These are phyloP conservation scores for Tuber brumale DNA, from an alignment of 495 filamentous ascomycete genomes.

Conservation along the genomic window DNA sequence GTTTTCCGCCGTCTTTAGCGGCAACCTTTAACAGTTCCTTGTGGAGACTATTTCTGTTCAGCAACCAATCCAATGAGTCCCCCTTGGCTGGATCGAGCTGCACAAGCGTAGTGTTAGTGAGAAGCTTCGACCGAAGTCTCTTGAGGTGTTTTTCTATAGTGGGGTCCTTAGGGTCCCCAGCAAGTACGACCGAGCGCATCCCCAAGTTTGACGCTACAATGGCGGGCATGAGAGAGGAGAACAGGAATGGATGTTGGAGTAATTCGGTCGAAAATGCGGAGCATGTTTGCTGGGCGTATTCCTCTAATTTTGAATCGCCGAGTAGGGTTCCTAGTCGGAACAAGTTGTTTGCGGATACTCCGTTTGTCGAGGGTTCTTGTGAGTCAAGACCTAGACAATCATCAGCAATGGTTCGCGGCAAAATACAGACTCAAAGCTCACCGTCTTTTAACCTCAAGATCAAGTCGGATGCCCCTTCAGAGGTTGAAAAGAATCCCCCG, in stretches of 20 bases:
- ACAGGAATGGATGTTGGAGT: conserved; percentile 84
- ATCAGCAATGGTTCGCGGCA: conserved; percentile 3
- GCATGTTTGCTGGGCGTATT: conserved; percentile 64
- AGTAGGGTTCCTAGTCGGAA: conserved; percentile 69
- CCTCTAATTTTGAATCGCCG: conserved; percentile 57
- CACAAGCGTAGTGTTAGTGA: conserved; percentile 42
- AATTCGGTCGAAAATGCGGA: conserved; percentile 83
- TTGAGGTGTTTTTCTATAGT: conserved; percentile 41
- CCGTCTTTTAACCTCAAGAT: conserved; percentile 84
- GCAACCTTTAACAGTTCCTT: conserved; percentile 17
- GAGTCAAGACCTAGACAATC: conserved; percentile 65
- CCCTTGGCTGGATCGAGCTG: conserved; percentile 45
- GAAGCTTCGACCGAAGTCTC: conserved; percentile 40
- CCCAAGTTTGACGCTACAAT: conserved; percentile 65
- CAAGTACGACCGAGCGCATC: conserved; percentile 46
- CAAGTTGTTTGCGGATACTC: conserved; percentile 73
- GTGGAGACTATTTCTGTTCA: conserved; percentile 33
- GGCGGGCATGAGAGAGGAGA: conserved; percentile 66
- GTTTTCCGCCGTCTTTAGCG: conserved; percentile 20
- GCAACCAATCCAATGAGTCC: conserved; percentile 44
- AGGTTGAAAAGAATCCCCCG: conserved; percentile 85
- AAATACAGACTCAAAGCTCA: conserved; percentile 9
- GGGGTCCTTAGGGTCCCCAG: conserved; percentile 46
- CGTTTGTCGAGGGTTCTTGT: conserved; percentile 81
- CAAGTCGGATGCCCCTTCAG: conserved; percentile 58